Evolutionary conservation across 495 filamentous ascomycete genomes (phyloP), one percentile per base, ranked within the genome.

Genomic region (Sphaerosporella brunnea): DNA sequence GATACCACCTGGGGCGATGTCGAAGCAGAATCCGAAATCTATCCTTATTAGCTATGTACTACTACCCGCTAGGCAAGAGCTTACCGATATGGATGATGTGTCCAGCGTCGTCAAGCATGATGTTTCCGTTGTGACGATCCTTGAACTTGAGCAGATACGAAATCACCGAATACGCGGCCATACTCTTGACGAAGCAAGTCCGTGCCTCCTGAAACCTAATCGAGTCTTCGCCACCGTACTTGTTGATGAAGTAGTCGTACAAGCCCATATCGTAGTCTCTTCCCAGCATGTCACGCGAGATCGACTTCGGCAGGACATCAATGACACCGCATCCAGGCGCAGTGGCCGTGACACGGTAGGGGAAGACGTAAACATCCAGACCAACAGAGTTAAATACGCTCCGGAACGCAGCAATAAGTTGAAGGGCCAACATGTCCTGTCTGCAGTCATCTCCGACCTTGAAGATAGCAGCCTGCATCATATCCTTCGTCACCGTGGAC

Each of bases 91-190:
- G 92, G 16, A 99, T 77, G 60, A 99, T 93, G 64, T 96, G 90
- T 3, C 92, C 92, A 1, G 79, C 82, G 56, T 94, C 87, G 59
- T 96, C 85, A 35, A 99, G 73, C 92, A 99, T 96, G 67, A 99
- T 96, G 65, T 99, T 99, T 35, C 92, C 92, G 62, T 99, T 99
- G 64, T 99, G 92, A 3, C 92, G 77, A 63, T 99, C 92, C 64
- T 99, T 99, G 76, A 99, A 94, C 59, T 99, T 93, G 23, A 99
- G 68, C 5, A 99, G 70, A 64, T 92, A 96, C 0, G 84, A 90
- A 44, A 96, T 95, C 49, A 96, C 78, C n/a, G 84, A 93, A 64
- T 99, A 96, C n/a, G 88, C 90, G 2, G 92, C 92, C 92, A 99
- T 96, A 66, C 84, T 93, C 71, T 96, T 96, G 57, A 99, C 86